A percentile compares a stretch with the other conserved stretches of the same genome.
These are phyloP conservation scores for Silybum marianum DNA, from an alignment of 129 eudicot species.

Conservation along the genomic window DNA sequence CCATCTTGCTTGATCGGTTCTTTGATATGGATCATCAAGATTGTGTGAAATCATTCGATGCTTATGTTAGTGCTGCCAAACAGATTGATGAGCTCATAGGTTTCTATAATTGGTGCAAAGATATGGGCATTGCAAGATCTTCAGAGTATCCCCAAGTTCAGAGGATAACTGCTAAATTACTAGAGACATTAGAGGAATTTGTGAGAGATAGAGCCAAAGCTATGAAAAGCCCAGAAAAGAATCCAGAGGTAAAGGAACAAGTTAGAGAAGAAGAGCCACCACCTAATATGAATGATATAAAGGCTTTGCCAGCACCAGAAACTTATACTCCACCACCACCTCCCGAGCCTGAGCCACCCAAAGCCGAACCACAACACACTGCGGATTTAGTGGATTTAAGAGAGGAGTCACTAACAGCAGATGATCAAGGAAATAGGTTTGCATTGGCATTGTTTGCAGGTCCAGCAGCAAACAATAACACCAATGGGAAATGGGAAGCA, in stretches of 20 bases:
- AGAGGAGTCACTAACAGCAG: slow-evolving; percentile 65
- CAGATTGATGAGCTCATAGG: slow-evolving; percentile 80
- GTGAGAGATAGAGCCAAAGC: slow-evolving; percentile 77
- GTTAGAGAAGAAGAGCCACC: slow-evolving; percentile 61
- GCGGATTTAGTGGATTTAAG: slow-evolving; percentile 70
- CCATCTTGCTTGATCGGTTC: slow-evolving; percentile 67
- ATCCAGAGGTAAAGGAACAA: slow-evolving; percentile 38
- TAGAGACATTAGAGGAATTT: slow-evolving; percentile 81
- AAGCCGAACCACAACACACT: slow-evolving; percentile 42
- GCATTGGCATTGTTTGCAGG: slow-evolving; percentile 82
- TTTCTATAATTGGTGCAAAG: slow-evolving; percentile 84
- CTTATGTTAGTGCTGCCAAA: slow-evolving; percentile 64
- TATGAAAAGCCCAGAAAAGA: slow-evolving; percentile 71
- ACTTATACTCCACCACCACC: slow-evolving; percentile 58
- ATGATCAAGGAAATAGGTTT: slow-evolving; percentile 75
- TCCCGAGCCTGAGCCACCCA: slow-evolving; percentile 52
- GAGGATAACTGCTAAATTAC: slow-evolving; percentile 56
- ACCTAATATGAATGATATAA: slow-evolving; percentile 67
- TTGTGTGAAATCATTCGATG: slow-evolving; percentile 83
- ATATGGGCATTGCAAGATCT: slow-evolving; percentile 76
- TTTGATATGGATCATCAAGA: slow-evolving; percentile 82
- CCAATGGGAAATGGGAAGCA: slow-evolving; percentile 69
- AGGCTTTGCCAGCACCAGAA: slow-evolving; percentile 84
- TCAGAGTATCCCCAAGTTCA: slow-evolving; percentile 83
- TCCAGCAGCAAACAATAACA: slow-evolving; percentile 50